Base-by-base conservation (phyloP, 2,329 filamentous ascomycete species). In the Aspergillus sergii region DNA sequence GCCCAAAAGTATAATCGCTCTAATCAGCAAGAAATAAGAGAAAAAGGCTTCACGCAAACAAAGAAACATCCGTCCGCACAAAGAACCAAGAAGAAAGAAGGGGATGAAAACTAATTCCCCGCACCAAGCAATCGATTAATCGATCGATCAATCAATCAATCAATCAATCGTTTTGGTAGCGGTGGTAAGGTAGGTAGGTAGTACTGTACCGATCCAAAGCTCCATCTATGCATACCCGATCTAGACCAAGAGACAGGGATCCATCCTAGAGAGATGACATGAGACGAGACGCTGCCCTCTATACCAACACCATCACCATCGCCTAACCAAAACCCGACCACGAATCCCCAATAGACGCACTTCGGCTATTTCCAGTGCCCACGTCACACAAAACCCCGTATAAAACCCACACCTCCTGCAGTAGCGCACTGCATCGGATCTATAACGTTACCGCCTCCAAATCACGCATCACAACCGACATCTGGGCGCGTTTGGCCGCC, bases 401-500 rank as follows among this genome's bases (percentile, higher is more conserved):
- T 59, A 30, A 8, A 19, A n/a, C 39, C 39, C 39, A 41, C 39
- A 41, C 19, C 19, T 41, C 39, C 39, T 9, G 39, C 39, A 41
- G 39, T 19, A 41, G 39, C 39, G 19, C 39, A 41, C 9, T 19
- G 39, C 39, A 4, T 19, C 39, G 16, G 21, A 48, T 48, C 45
- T 73, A 79, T 63, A 79, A 68, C 50, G 75, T 75, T 58, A 80
- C 72, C 43, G 76, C 73, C 66, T 80, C 93, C 74, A 98, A 85
- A 78, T 97, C 94, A 66, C 94, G 86, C 84, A 94, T 91, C 76
- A 97, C 83, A 72, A 93, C 89, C 48, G 92, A 92, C 84, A 97
- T 91, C 79, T 97, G 93, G 11, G 94, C 94, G 48, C 94, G 85
- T 80, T 96, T 97, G 50, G 93, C 94, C 2, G 94, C 94, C 82